A percentile compares a stretch with the other conserved stretches of the same genome.
Evolutionary conservation across 2,329 filamentous ascomycete genomes (phyloP).

Genomic region (Penicillium sp.): DNA sequence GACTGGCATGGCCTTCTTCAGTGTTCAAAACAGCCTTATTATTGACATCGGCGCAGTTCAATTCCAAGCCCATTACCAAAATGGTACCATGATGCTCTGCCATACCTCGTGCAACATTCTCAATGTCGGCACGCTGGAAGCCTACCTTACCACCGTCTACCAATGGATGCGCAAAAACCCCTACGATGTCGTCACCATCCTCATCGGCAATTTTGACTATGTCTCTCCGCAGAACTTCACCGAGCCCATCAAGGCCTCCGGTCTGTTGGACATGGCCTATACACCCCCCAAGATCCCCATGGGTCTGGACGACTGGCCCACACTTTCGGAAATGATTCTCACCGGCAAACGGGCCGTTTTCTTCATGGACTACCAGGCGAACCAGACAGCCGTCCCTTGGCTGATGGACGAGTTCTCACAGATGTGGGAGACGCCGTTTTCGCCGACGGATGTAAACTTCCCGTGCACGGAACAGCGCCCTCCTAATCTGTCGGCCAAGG

Average conservation of each 20-base stretch:
- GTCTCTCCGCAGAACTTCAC: constrained; percentile 66
- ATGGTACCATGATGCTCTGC: constrained; percentile 72
- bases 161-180: constrained; percentile 75
- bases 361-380: constrained; percentile 82
- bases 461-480: constrained; percentile 80
- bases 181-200: constrained; percentile 83
- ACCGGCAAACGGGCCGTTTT: constrained; percentile 70
- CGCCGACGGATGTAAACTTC: constrained; percentile 67
- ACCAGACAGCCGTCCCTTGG: constrained; percentile 78
- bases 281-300: constrained; percentile 71
- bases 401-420: constrained; percentile 85
- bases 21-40: not conserved
- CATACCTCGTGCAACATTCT: constrained; percentile 82
- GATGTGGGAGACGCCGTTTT: constrained; percentile 90
- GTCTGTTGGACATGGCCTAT: constrained; percentile 73
- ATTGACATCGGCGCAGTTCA: constrained; percentile 49
- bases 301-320: constrained; percentile 77
- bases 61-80: constrained; percentile 60
- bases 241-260: constrained; percentile 68
- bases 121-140: constrained; percentile 74
- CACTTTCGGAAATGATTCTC: constrained; percentile 74
- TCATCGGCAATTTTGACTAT: constrained; percentile 82
- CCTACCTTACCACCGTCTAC: constrained; percentile 69
- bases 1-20: not conserved
- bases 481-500: constrained; percentile 59